Conservation (phyloP, 2,329 filamentous ascomycete species). For the Pezizomycotina sp. region DNA sequence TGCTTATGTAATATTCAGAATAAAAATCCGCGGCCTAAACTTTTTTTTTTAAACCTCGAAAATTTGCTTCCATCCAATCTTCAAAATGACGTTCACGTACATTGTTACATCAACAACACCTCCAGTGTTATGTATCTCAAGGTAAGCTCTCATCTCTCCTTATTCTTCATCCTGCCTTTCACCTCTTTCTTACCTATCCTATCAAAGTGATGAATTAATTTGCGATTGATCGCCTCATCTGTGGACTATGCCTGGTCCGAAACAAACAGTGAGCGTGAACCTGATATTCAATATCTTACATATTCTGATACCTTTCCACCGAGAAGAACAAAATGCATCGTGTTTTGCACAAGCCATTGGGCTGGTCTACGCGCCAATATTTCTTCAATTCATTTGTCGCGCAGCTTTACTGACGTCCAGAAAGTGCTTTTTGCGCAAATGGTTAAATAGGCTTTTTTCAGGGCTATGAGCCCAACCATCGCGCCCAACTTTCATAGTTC, state of each 20-base stretch:
- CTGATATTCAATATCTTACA: constrained; percentile 97
- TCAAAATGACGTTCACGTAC: neutral
- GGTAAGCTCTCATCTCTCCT: constrained; percentile 21
- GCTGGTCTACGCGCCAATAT: neutral
- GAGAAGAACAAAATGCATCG: too few species aligned
- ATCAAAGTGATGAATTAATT: constrained; percentile 83
- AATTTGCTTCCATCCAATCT: constrained; percentile 11
- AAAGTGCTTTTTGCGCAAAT: too few species aligned
- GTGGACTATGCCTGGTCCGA: constrained; percentile 86
- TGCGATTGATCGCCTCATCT: constrained; percentile 81
- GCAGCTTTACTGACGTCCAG: too few species aligned
- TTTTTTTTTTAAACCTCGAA: constrained; percentile 12
- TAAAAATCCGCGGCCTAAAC: constrained; percentile 7
- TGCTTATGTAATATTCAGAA: constrained; percentile 6
- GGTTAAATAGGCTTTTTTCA: too few species aligned
- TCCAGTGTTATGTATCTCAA: constrained; percentile 10
- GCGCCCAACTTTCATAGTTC: too few species aligned
- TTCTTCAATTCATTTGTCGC: too few species aligned
- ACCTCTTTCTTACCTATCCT: neutral
- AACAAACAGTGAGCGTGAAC: constrained; percentile 49
- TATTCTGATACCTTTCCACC: constrained; percentile 58
- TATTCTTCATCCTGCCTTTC: constrained; percentile 20
- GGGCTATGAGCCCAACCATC: too few species aligned
- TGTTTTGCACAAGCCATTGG: constrained; percentile 5
- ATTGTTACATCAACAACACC: neutral